Evolutionary conservation across 2,329 filamentous ascomycete genomes (phyloP), one percentile per base, ranked within the genome.

Genomic region (Paracoccidioides brasiliensis): DNA sequence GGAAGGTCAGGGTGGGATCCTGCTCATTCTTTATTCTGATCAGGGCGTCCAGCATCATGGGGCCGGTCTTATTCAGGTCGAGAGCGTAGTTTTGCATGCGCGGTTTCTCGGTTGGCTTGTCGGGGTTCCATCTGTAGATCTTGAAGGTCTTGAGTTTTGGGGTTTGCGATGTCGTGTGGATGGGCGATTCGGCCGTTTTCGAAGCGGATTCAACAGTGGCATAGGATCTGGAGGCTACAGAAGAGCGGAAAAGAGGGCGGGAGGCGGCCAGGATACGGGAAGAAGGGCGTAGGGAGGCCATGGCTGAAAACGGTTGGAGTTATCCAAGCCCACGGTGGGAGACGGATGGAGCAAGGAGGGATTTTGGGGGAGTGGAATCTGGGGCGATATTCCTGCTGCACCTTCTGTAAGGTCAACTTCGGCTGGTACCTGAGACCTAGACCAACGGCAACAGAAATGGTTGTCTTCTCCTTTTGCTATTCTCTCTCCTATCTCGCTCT

Each of bases 1-100:
- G 83, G 80, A 98, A 98, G 55, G 93, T 97, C 67, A 98, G 76
- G 48, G 93, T 97, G 53, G 93, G 90, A 74, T 98, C 93, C 61
- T 95, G 75, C 81, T 98, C 93, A 74, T 98, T 98, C 86, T 98
- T 98, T 76, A 98, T 96, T 66, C 91, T 81, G 72, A 98, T 93
- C 66, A 98, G 78, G 56, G 93, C 93, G 73, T 98, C 93, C 67
- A 98, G 76, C 76, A 98, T 85, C 93, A 98, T 98, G 63, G 93
- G 93, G 37, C 93, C 93, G 44, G 93, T 98, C 85, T 97, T 96
- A 80, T 97, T 97, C 65, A 98, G 77, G 71, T 98, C 93, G 67
- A 98, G 79, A 40, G 87, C 88, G 77, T 97, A 98, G 64, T 81
- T 82, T 79, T 98, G 90, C 88, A 98, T 95, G 72, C 79, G 81